Base-by-base conservation (phyloP, 179 eudicot species). In the Spergularia azorica region DNA sequence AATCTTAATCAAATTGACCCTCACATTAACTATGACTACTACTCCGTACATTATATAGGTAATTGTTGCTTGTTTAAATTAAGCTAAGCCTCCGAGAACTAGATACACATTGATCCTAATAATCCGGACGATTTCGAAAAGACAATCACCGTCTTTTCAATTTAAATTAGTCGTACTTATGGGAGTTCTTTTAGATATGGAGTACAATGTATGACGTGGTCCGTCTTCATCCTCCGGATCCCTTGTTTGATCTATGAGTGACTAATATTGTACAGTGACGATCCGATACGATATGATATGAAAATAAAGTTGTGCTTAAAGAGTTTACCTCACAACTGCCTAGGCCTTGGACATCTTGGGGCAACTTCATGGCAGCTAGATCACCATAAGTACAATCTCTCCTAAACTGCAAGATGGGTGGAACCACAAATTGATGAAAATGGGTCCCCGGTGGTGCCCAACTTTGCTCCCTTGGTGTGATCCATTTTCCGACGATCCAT, bases 391-490 rank as follows among this genome's bases (percentile, higher is more conserved):
- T 91, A 60, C 99, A 95, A 75, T 95, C 97, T 76, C 92, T 82
- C 70, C 99, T 77, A 46, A 89, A 88, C 41, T 89, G 83, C 80
- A 90, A 84, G 67, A 95, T 85, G 1, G 95, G 90, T 67, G 98
- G 98, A 60, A 93, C 97, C 71, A 93, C 98, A 86, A 95, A 95
- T 82, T 95, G 98, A 78, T 92, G 90, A 79, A 95, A 95, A 81
- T 87, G 93, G 11, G 98, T 86, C 32, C 97, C 97, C 20, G 81
- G 21, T 32, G 96, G 96, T 46, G 98, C 98, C 87, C 91, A 92
- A 16, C 69, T 84, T 76, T 95, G 98, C 79, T 90, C 93, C 17
- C 88, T 77, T 41, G 95, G 96, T 54, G 97, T 90, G 32, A 89
- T 77, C 98, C 98, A 95, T 78, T 92, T 95, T 6, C 97, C 98